Base-by-base conservation (phyloP, 768 basidiomycete species). In the Cytidiella melzeri region DNA sequence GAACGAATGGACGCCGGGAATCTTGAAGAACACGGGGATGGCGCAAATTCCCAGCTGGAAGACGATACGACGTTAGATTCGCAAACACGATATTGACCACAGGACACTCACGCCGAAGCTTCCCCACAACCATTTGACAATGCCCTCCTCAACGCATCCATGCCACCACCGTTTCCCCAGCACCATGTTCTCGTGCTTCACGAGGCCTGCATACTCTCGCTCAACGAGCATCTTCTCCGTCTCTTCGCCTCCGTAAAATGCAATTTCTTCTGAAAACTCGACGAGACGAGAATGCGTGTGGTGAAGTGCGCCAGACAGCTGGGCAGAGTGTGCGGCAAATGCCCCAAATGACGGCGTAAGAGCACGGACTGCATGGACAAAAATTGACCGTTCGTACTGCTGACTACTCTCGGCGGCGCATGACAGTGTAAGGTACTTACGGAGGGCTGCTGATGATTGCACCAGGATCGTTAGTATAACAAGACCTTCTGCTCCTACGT, bases 91-190 rank as follows among this genome's bases (percentile, higher is more conserved):
- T 15, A 34, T 34, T 7, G 30, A 15, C 30, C 9, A 34, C 10
- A 34, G 26, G 11, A 13, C 10, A 75, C 83, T 50, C 60, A 93
- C 84, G 34, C 95, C 95, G 64, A 94, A 86, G 63, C 84, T 87
- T 57, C 95, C 94, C 95, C 95, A 99, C 6, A 94, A 61, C 86
- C 85, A 97, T 68, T 99, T 98, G 60, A 97, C 85, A 39, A 99
- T 83, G 2, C 90, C 92, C 66, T 98, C 95, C 65, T 99, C 95
- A 15, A 85, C 79, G 61, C 92, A 87, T 1, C 86, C 82, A 65
- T 95, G 91, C 86, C 85, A 90, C 77, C 94, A 89, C 27, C 86
- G 73, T 54, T 87, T 82, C 23, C 77, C 69, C 57, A 94, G 72
- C 1, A 94, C 86, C 50, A 76, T 76, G 56, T 86, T 86, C 65